Evolutionary conservation across 805 yeast species (phyloP).

Genomic region (Candida chauliodis): DNA sequence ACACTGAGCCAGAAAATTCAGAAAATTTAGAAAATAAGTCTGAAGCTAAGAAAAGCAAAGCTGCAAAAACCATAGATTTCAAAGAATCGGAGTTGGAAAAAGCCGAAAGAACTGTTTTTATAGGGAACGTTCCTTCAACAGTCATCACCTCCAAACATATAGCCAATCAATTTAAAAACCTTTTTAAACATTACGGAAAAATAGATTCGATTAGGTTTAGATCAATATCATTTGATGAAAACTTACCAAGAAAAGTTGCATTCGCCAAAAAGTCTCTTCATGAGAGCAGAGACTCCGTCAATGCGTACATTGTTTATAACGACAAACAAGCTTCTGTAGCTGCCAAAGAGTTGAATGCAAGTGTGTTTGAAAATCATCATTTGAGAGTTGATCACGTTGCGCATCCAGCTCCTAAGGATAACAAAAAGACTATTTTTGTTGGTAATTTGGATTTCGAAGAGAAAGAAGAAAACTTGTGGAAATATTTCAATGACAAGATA

Average conservation of each 20-base stretch:
- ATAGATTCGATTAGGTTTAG: slow-evolving; percentile 84
- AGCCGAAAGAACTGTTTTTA: slow-evolving; percentile 81
- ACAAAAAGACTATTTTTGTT: slow-evolving; percentile 79
- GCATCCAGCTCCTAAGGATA: slow-evolving; percentile 84
- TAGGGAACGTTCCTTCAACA: slow-evolving; percentile 73
- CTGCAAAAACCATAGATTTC: slow-evolving; percentile 53
- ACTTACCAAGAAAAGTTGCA: slow-evolving; percentile 89
- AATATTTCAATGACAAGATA: slow-evolving; percentile 54
- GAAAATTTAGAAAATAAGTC: slow-evolving; percentile 15
- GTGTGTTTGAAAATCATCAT: slow-evolving; percentile 67
- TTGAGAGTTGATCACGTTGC: slow-evolving; percentile 89
- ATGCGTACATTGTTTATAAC: slow-evolving; percentile 82
- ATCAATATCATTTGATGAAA: slow-evolving; percentile 84
- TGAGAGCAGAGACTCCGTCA: slow-evolving; percentile 72
- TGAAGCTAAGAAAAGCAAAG: slow-evolving; percentile 12
- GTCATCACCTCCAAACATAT: slow-evolving; percentile 62
- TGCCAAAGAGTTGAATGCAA: slow-evolving; percentile 57
- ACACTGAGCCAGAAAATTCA: slow-evolving; percentile 26
- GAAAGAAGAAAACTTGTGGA: slow-evolving; percentile 85
- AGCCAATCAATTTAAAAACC: slow-evolving; percentile 61
- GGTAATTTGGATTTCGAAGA: slow-evolving; percentile 95
- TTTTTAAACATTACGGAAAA: slow-evolving; percentile 51
- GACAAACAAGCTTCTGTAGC: slow-evolving; percentile 47
- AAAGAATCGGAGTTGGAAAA: slow-evolving; percentile 73
- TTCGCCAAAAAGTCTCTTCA: slow-evolving; percentile 77